Base-by-base conservation (phyloP, 169 alveolate species). In the Cryptosporidium sp. region DNA sequence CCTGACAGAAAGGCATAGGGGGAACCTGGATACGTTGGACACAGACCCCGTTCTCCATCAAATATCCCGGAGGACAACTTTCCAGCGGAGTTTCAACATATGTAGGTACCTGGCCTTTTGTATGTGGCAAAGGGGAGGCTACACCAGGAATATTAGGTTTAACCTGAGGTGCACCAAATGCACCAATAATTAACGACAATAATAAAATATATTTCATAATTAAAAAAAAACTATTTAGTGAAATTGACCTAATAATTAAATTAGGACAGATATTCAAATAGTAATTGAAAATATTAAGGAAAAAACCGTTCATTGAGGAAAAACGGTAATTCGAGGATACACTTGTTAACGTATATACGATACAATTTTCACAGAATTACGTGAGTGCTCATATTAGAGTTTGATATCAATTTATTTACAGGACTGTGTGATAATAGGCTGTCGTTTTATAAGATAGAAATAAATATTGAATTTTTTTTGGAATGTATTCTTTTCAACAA, bases 11-110 rank as follows among this genome's bases (percentile, higher is more conserved):
- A 23, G 89, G 89, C 80, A 80, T 80, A 1, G 73, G 89, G 10
- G 89, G 50, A 35, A 80, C 89, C 48, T 80, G 89, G 35, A 80
- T 80, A 8, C 89, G 55, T 26, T 80, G 89, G 39, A 80, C 89
- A 65, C 89, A 80, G 62, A 80, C 89, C 45, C 89, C 89, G 62
- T 80, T 59, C 33, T 80, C 89, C 89, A 80, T 80, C 26, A 67
- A 37, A 65, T 80, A 80, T 16, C 89, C 89, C n/a, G 74, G 89
- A 80, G 89, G 89, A 31, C 89, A 80, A 29, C 89, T 80, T 80
- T 80, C 89, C 41, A 80, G 18, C 9, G 89, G 89, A 41, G 89
- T 80, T 62, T 80, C 89, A 43, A 80, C 89, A 80, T 62, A 80
- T n/a, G 89, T 50, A 43, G 89, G 89, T 37, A 80, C 75, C 70